Percentiles rank a stretch among this genome's conserved stretches.
Evolutionary conservation across 2,329 filamentous ascomycete species (phyloP).

Genomic region (Phaeoacremonium minimum): DNA sequence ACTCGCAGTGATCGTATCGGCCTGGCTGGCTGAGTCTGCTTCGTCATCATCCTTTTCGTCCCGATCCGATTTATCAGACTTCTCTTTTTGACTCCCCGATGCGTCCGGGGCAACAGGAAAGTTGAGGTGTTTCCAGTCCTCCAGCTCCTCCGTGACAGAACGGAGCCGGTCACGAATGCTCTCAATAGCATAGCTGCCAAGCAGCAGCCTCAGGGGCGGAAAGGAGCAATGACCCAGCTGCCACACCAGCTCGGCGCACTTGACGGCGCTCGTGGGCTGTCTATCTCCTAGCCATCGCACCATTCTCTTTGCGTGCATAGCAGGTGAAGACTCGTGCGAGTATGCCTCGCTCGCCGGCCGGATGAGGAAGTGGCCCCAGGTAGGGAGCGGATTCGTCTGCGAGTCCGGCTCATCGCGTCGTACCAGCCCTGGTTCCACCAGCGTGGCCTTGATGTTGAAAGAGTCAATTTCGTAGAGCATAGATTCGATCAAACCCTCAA

Average conservation of each 20-base stretch:
- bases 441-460: conserved; percentile 89
- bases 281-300: conserved; percentile 91
- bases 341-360: conserved; percentile 84
- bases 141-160: conserved; percentile 90
- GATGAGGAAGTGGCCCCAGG: conserved; percentile 89
- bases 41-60: conserved; percentile 18
- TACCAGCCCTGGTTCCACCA: conserved; percentile 88
- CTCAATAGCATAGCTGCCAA: conserved; percentile 93
- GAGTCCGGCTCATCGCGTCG: conserved; percentile 74
- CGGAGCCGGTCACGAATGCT: conserved; percentile 87
- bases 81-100: conserved; percentile 19
- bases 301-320: conserved; percentile 84
- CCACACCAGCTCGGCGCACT: conserved; percentile 92
- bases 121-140: conserved; percentile 87
- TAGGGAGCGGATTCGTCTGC: conserved; percentile 56
- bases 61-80: conserved; percentile 24
- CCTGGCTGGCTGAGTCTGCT: conserved; percentile 7
- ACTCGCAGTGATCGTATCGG: conserved; percentile 9
- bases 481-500: conserved; percentile 91
- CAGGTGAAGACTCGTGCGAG: conserved; percentile 70
- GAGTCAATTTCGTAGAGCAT: conserved; percentile 92
- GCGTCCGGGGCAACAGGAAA: conserved; percentile 48
- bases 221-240: conserved; percentile 92
- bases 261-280: conserved; percentile 88
- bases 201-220: conserved; percentile 78